Evolutionary conservation across 2,329 filamentous ascomycete genomes (phyloP), one percentile per base, ranked within the genome.

Genomic region (Arachnopeziza araneosa): DNA sequence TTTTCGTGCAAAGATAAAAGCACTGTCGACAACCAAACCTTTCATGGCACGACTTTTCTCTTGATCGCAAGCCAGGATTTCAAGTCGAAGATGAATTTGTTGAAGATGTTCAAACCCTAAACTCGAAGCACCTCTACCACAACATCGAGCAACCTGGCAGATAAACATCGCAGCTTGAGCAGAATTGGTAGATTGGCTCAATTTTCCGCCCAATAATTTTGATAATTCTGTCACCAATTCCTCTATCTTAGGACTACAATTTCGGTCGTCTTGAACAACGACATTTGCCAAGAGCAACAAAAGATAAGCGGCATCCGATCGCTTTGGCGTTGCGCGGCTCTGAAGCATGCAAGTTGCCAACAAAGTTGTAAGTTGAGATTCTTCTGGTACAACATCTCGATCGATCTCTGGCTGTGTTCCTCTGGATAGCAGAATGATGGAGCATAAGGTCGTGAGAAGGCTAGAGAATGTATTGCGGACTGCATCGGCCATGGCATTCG

Each of bases 131-230:
- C 71, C 75, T 60, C 78, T 77, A 19, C 78, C 75, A 63, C 79
- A 81, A 64, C 74, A 78, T 32, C 79, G 76, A 1, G 80, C 77
- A 12, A 82, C 69, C 7, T 75, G 77, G 59, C 77, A 77, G 30
- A 79, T 67, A 48, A 84, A 72, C 1, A 71, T 66, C 5, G 66
- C 66, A 17, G 64, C 52, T 48, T 66, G 62, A 8, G 54, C 52
- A 17, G 58, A 49, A 1, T 55, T 55, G 10, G 53, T 14, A 12
- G 21, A 36, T 2, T 21, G 36, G 17, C 51, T 30, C 23, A 52
- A n/a, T 1, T 44, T 49, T n/a, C 55, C 50, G 23, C 59, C 44
- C 12, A 52, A 51, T 22, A 65, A 54, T 44, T 63, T 54, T 44
- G 30, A 26, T 9, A 59, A 3, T n/a, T 48, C 54, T 54, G 54